Evolutionary conservation across 73 alveolate genomes (phyloP), one percentile per base, ranked within the genome.

Genomic region (Paramecium caudatum): DNA sequence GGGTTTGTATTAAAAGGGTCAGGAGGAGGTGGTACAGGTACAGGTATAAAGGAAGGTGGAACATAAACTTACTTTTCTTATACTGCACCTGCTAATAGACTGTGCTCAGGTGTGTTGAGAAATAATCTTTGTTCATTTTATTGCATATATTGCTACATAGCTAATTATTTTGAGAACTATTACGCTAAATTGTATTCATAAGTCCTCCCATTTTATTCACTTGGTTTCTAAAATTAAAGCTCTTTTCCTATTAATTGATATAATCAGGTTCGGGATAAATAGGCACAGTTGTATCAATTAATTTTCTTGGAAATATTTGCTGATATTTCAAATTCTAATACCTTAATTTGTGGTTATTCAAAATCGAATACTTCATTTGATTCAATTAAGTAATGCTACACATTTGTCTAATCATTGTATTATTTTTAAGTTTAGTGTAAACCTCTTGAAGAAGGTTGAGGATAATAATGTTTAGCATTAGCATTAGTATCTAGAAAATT

Each of bases 1-100:
- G 84, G 84, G 16, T 68, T 68, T 12, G 84, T 68, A 32, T 25
- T 34, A 37, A 68, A 68, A 34, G 84, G 84, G 34, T 68, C 84
- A 27, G 84, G 84, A 32, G 50, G 47, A 13, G 47, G 47, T 10
- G 84, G 84, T 12, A 32, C 50, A 37, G 84, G 84, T 1, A 37
- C 61, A n/a, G 84, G 84, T 2, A 32, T 43, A 34, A 68, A 34
- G 12, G 84, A 49, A 32, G 84, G 84, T 10, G 84, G 84, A 68
- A 15, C 84, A 68, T 32, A 49, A 23, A 27, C 30, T 1, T 27
- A 12, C 15, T 68, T 68, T 17, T 68, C 84, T 9, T 32, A 68
- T 2, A 68, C 19, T n/a, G 84, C 84, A 25, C 61, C 84, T 37
- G 50, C 8, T n/a, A 68, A 37, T n/a, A 68, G 8, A 25, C 48